Base-by-base conservation (phyloP, 2,329 filamentous ascomycete genomes). In the Aspergillus jensenii region DNA sequence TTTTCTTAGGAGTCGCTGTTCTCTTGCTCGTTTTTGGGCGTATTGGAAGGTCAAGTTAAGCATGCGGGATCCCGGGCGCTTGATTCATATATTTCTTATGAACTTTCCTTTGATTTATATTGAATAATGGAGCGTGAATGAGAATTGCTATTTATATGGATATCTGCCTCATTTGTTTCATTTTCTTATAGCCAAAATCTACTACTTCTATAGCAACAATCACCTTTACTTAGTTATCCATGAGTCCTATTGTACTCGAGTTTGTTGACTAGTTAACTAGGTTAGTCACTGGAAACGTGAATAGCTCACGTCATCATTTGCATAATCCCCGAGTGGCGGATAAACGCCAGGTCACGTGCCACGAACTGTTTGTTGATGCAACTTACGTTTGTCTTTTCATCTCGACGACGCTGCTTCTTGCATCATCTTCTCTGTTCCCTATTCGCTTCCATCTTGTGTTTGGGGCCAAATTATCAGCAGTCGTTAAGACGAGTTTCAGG, bases 51-150 rank as follows among this genome's bases (percentile, higher is more conserved):
- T 49, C n/a, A 17, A 57, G 55, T 60, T 63, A 48, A 64, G 66
- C 68, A 71, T 72, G 59, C 65, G 59, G 53, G 68, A 67, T 68
- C 66, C 59, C 60, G 61, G 65, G 64, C 56, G 41, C 35, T 66
- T 49, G 44, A 56, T 46, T 59, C 48, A 59, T 58, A 59, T 59
- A 58, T 61, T 23, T 59, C 48, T 44, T 47, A 23, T 55, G 33
- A 35, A 33, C 9, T 65, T 56, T 61, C 1, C 14, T 53, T 53
- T 51, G 55, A 60, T 51, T 46, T 37, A 47, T 14, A 27, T 40
- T 41, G 35, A 31, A 47, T 49, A 43, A 43, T 46, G 57, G 58
- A 47, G 56, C 47, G 56, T 48, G 51, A 43, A 56, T 56, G 56
- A 47, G n/a, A 53, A 45, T 49, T 17, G 23, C 11, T 46, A 31